Evolutionary conservation across 1,284 basidiomycete species (phyloP), one percentile per base, ranked within the genome.

Genomic region (Pseudozyma hubeiensis): DNA sequence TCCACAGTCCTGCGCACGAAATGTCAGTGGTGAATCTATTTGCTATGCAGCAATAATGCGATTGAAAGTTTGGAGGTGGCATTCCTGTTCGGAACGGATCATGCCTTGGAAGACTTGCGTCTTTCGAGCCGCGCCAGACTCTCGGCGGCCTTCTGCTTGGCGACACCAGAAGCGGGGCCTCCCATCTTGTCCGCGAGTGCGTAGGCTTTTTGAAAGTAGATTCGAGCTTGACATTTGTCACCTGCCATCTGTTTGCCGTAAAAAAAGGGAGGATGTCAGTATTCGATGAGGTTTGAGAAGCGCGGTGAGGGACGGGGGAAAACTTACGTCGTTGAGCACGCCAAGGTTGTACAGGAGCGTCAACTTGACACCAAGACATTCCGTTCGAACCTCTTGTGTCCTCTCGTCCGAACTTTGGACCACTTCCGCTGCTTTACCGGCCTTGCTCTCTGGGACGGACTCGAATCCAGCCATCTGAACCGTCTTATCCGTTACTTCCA

Each of bases 271-370:
- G 39, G 17, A 41, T 11, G 34, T 14, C 7, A 16, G 35, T 24
- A 0, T 44, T 24, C 7, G 5, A 19, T 14, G 34, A 29, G 16
- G 24, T 9, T 5, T 9, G 24, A 9, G 24, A 30, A 8, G 49
- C 3, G 7, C 3, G 24, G 9, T 9, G 14, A 14, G 24, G 33
- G 34, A 14, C n/a, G 30, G 37, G 7, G 44, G 16, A 4, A n/a
- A 3, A 70, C 68, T 66, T 59, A 71, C 59, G 29, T 75, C 74
- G 39, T 37, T 50, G 17, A 72, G 33, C 7, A 79, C 75, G 54
- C 81, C 82, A 16, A 83, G 57, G 33, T 84, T 84, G 74, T 77
- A 81, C 17, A 84, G 53, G 0, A 84, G 65, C 16, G 81, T 79
- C 37, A 84, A 68, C 44, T 82, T 72, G 56, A 80, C 76, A 29